Conservation (phyloP, 495 filamentous ascomycete genomes). For the Neurospora sublineolata region DNA sequence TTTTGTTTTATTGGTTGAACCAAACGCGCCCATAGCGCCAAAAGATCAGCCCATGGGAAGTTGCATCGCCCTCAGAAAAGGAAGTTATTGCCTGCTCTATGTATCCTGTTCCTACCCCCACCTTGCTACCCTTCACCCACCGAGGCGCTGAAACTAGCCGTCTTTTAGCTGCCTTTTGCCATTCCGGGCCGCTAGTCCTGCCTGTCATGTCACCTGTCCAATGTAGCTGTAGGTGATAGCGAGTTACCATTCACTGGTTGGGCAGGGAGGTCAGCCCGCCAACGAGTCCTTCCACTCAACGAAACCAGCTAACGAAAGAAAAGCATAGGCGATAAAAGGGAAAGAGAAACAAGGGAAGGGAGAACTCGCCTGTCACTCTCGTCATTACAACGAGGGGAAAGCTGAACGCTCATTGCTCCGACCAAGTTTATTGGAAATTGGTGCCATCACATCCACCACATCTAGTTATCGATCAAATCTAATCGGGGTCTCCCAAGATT, state of each 20-base stretch:
- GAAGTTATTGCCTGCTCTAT: not conserved
- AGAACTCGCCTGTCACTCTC: not conserved
- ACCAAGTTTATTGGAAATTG: constrained; percentile 14
- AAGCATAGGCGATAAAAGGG: not conserved
- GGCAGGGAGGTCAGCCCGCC: not conserved
- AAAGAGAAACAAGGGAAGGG: not conserved
- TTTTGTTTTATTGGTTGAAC: too few relatives aligned
- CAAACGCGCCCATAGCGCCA: too few relatives aligned
- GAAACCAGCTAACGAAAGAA: not conserved
- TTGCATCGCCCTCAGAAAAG: not conserved
- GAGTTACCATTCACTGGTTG: not conserved
- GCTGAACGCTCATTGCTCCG: constrained; percentile 12
- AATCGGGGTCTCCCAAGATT: constrained; percentile 7
- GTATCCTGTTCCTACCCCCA: not conserved
- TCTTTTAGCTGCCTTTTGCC: not conserved
- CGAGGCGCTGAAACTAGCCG: not conserved
- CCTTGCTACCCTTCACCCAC: not conserved
- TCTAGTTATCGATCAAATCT: constrained; percentile 11
- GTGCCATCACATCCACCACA: not conserved
- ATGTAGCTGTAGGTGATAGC: not conserved
- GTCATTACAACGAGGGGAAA: not conserved
- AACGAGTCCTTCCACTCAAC: not conserved
- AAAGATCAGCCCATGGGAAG: not conserved
- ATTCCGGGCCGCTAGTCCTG: not conserved
- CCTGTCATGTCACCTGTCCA: not conserved